Percentiles rank a stretch among this genome's conserved stretches.
phyloP scores from a whole-genome alignment of 2,329 filamentous ascomycete species.

The Hymenoscyphus fructigenus region DNA sequence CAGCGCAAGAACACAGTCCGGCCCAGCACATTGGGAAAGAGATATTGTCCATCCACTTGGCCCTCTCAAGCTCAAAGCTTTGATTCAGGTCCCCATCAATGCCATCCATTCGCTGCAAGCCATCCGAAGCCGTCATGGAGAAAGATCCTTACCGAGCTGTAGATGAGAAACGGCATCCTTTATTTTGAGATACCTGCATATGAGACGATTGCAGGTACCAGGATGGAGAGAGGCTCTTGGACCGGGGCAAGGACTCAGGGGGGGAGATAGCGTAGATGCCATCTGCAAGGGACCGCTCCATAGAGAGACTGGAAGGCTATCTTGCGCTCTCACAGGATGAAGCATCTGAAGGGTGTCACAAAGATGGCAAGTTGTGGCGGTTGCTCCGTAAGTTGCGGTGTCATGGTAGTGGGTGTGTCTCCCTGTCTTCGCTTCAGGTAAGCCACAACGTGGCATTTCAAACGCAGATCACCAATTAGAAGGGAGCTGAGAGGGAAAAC shows the following conservation, averaged over 20 bases:
- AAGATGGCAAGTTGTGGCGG: neutral
- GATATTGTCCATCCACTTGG: constrained; percentile 1
- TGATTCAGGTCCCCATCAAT: neutral
- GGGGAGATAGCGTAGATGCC: neutral
- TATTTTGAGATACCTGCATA: neutral
- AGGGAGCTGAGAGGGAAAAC: neutral
- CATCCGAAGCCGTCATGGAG: neutral
- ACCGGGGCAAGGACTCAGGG: neutral
- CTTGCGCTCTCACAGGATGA: neutral
- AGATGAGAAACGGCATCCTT: neutral
- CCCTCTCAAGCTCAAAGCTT: constrained; percentile 10
- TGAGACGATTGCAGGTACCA: neutral
- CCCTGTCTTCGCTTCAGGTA: neutral
- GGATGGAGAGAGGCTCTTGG: neutral
- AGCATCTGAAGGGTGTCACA: neutral
- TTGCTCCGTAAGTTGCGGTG: neutral
- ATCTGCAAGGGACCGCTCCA: neutral
- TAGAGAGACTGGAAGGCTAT: neutral
- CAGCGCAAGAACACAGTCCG: neutral
- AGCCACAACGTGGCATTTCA: neutral
- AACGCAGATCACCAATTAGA: neutral
- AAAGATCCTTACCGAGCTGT: constrained; percentile 8
- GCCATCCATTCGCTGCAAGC: constrained; percentile 3
- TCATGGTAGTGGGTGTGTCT: neutral
- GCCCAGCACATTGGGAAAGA: neutral